Evolutionary conservation across 352 stramenopile genomes (phyloP), one percentile per base, ranked within the genome.

Genomic region (Phytopythium mirpurense): DNA sequence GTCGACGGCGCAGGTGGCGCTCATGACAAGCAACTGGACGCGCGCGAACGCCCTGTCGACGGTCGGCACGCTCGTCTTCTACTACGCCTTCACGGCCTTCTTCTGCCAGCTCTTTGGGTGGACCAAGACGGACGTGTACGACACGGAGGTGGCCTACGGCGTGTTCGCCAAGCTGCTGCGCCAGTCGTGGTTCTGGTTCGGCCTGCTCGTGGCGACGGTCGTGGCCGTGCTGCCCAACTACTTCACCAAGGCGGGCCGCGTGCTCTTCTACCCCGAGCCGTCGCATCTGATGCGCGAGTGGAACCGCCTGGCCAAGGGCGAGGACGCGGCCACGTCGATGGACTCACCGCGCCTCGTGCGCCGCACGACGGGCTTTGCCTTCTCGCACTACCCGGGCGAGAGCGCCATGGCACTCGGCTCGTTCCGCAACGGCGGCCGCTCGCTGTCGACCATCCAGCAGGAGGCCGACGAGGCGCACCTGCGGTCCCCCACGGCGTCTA

Each of bases 21-120:
- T 95, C 34, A 90, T 95, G 78, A 95, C 86, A 41, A 95, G 86
- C 58, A 95, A 95, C 61, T 95, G 86, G 86, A 95, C 86, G 10
- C 65, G 67, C 9, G 56, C 74, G 2, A 95, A 95, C 57, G 70
- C 64, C 1, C 10, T 87, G 29, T 85, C 82, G 21, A 93, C 85
- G 26, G 47, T 93, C 16, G 86, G 83, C 23, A 93, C 84, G 12
- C 60, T 93, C 3, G 37, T 90, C n/a, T 94, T 95, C 51, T 94
- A 93, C 68, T 93, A 81, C 47, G 47, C 84, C 15, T 94, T 95
- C 52, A 88, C 85, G 43, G 76, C 82, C 16, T 90, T 95, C 63
- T 95, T 95, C 63, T 87, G 70, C 49, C 68, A 72, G 16, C 38
- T 91, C 1, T 93, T 90, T 40, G 82, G 76, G 47, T 87, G 74